These are phyloP conservation scores for Apiotrichum brassicae DNA, from an alignment of 1,284 basidiomycete genomes.

Conservation along the genomic window DNA sequence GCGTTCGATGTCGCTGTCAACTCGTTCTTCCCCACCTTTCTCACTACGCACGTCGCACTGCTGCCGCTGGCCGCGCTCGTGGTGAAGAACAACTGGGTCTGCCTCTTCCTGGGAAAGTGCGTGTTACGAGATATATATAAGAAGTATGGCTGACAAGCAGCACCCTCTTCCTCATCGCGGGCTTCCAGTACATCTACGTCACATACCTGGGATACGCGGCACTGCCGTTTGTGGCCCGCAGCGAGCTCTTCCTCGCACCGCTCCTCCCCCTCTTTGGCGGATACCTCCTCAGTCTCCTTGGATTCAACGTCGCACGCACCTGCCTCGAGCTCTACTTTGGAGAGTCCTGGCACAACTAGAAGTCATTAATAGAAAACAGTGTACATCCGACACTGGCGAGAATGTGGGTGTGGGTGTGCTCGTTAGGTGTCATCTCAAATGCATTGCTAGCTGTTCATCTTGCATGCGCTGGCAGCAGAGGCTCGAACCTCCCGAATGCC, in stretches of 20 bases:
- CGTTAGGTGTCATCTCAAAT: no score
- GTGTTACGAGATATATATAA: constrained; percentile 10
- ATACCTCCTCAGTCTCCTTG: constrained; percentile 77
- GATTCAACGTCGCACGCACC: constrained; percentile 78
- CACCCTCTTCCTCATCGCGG: constrained; percentile 80
- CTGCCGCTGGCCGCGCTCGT: constrained; percentile 75
- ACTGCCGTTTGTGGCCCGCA: constrained; percentile 81
- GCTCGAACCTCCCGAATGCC: no score
- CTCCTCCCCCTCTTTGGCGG: constrained; percentile 73
- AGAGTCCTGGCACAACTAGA: constrained; percentile 23
- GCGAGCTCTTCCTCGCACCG: constrained; percentile 78
- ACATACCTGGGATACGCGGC: constrained; percentile 80
- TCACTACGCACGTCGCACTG: constrained; percentile 78
- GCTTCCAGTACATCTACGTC: constrained; percentile 78
- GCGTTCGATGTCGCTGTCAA: constrained; percentile 93
- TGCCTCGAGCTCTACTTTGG: constrained; percentile 73
- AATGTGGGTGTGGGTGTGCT: no score
- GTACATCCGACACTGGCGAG: no score
- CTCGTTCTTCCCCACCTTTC: constrained; percentile 85
- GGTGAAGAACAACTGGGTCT: constrained; percentile 79
- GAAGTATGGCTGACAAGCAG: constrained; percentile 11
- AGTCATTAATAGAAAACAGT: no score
- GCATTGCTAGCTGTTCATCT: no score
- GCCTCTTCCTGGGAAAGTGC: constrained; percentile 78
- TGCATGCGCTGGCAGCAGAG: no score